Base-by-base conservation (phyloP, 306 rosid species). In the Cicer chorassanicum region DNA sequence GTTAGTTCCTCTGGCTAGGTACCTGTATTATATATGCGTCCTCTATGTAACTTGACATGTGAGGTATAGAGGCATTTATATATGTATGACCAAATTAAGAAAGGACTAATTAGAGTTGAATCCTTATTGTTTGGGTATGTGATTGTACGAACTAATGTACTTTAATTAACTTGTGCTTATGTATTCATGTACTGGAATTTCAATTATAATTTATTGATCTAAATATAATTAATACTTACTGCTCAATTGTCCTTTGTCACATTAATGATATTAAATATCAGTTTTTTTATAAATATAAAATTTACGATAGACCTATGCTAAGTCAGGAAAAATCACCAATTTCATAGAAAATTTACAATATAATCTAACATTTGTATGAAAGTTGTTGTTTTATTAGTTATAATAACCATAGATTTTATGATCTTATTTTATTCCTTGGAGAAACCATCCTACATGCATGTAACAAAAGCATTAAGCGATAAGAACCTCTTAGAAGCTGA, bases 1-100 rank as follows among this genome's bases (percentile, higher is more conserved):
- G 83, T 82, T 84, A 76, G 74, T 36, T 68, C 61, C 39, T 78
- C 60, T 78, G 49, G 72, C 48, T 62, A 62, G 68, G 24, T 38
- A 36, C 34, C 34, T 29, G 4, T 55, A 41, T 34, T 34, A 68
- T 40, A 18, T 11, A 42, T 44, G 14, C 12, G 5, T 54, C 36
- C 18, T 24, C 61, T 46, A 43, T 69, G 65, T 83, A 67, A 68
- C 84, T 72, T 53, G 78, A 53, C 81, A 59, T 78, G 40, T 68
- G 59, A 73, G 68, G 62, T 63, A 77, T 42, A 15, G 3, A 24
- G 29, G 29, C 29, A 24, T 24, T 34, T 34, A 68, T 40, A 18
- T 57, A 78, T 59, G 75, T 65, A 41, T 16, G 44, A 61, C 29
- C 65, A 69, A 54, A 29, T 29, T 29, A 29, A 69, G 65, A 67